Conservation (phyloP, 305 asterid genomes). For the Galium porrigens region DNA sequence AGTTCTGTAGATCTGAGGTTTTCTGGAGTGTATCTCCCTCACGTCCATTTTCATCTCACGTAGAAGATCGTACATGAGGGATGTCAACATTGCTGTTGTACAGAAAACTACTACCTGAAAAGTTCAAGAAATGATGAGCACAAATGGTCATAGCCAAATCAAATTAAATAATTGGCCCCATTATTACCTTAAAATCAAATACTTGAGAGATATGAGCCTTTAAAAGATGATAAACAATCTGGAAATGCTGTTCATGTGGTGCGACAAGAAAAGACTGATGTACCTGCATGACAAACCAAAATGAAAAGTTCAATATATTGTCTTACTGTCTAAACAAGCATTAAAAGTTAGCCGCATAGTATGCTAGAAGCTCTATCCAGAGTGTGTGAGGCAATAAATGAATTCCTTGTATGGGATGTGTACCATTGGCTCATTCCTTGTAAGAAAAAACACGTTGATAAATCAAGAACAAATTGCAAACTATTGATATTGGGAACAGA, state of each 20-base stretch:
- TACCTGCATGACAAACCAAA: constrained; percentile 37
- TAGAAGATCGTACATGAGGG: constrained; percentile 62
- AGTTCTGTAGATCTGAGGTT: constrained; percentile 59
- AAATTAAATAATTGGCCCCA: not conserved
- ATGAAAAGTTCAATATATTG: constrained; percentile 12
- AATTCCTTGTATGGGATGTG: not conserved
- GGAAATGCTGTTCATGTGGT: constrained; percentile 60
- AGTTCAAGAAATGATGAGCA: not conserved
- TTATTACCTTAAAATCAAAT: constrained; percentile 53
- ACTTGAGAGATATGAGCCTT: constrained; percentile 47
- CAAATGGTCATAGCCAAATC: constrained; percentile 12
- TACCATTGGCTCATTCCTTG: not conserved
- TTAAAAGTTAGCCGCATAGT: not conserved
- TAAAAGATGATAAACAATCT: constrained; percentile 46
- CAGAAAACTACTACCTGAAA: constrained; percentile 65
- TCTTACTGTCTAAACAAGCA: constrained; percentile 3
- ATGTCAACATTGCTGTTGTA: constrained; percentile 65
- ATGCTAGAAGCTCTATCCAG: not conserved
- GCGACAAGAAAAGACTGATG: constrained; percentile 57
- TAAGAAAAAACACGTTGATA: not conserved
- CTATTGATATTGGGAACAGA: not conserved
- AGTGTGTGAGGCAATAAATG: not conserved
- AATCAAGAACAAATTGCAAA: not conserved
- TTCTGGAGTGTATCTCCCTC: constrained; percentile 64
- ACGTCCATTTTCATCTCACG: constrained; percentile 68